Percentiles rank a stretch among this genome's conserved stretches.
Conservation (phyloP, 2,329 filamentous ascomycete genomes). For the Trichophyton benhamiae region DNA sequence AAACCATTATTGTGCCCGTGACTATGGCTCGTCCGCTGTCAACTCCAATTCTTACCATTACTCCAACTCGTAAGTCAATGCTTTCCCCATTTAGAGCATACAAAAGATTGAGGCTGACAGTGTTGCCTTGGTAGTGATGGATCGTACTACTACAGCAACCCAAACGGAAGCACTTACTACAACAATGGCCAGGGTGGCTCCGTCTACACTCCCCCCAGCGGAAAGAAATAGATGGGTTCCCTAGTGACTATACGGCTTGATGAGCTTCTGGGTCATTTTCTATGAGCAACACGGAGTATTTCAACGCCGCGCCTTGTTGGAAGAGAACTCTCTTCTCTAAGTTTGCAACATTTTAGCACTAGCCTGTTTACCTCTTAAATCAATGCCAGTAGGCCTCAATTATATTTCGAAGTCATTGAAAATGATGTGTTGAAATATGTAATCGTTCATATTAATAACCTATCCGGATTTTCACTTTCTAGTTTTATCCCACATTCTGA, state of each 20-base stretch:
- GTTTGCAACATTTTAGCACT: background rate
- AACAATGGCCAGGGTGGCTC: conserved; percentile 47
- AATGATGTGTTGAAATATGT: background rate
- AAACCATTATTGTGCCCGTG: conserved; percentile 55
- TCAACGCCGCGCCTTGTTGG: background rate
- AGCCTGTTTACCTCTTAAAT: background rate
- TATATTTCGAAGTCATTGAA: too few species aligned
- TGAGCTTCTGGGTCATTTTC: background rate
- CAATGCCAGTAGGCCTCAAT: background rate
- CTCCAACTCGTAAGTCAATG: conserved; percentile 44
- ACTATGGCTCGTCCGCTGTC: conserved; percentile 45
- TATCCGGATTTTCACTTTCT: background rate
- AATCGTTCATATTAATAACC: background rate
- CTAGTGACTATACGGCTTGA: too few species aligned
- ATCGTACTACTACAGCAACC: conserved; percentile 63
- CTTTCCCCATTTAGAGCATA: too few species aligned
- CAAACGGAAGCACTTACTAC: conserved; percentile 57
- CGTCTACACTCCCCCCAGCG: conserved; percentile 48
- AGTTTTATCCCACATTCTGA: conserved; percentile 49
- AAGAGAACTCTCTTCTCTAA: background rate
- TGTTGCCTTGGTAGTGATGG: conserved; percentile 37
- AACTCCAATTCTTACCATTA: conserved; percentile 51
- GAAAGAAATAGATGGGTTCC: conserved; percentile 16
- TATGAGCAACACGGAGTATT: background rate
- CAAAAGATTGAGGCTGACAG: background rate